A percentile compares a stretch with the other conserved stretches of the same genome.
phyloP scores from a whole-genome alignment of 345 rosid genomes.

The Anacardium occidentale region DNA sequence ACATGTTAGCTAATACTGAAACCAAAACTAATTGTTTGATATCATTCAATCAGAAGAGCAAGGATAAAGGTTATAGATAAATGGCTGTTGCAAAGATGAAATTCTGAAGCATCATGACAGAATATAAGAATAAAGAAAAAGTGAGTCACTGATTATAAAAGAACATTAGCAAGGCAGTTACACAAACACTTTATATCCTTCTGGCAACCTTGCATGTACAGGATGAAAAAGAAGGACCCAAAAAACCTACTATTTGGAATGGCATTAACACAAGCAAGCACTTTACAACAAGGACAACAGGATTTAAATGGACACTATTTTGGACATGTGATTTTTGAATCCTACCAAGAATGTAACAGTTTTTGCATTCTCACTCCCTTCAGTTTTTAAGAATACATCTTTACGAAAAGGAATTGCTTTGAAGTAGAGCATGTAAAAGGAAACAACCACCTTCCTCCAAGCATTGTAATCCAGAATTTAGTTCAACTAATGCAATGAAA shows the following conservation, averaged over 20 bases:
- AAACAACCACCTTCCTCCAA: not conserved
- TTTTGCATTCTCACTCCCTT: not conserved
- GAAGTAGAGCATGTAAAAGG: not conserved
- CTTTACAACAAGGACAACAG: not conserved
- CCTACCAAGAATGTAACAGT: not conserved
- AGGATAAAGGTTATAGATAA: not conserved
- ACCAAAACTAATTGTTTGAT: conserved; percentile 1
- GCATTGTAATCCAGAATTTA: conserved; percentile 1
- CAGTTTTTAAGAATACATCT: not conserved
- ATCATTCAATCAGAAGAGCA: not conserved
- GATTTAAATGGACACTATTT: not conserved
- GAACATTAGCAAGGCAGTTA: not conserved
- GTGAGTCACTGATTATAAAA: not conserved
- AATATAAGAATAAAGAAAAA: not conserved
- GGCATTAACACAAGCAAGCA: not conserved
- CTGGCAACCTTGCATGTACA: not conserved
- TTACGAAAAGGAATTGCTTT: not conserved
- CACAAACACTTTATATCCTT: not conserved
- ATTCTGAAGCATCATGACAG: not conserved
- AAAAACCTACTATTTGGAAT: not conserved
- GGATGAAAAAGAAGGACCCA: not conserved
- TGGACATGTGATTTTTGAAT: not conserved
- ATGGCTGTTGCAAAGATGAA: not conserved
- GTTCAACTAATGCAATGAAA: not conserved
- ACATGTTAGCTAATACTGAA: not conserved